Evolutionary conservation across 441 rosid genomes (phyloP).

Genomic region (Breynia disticha): DNA sequence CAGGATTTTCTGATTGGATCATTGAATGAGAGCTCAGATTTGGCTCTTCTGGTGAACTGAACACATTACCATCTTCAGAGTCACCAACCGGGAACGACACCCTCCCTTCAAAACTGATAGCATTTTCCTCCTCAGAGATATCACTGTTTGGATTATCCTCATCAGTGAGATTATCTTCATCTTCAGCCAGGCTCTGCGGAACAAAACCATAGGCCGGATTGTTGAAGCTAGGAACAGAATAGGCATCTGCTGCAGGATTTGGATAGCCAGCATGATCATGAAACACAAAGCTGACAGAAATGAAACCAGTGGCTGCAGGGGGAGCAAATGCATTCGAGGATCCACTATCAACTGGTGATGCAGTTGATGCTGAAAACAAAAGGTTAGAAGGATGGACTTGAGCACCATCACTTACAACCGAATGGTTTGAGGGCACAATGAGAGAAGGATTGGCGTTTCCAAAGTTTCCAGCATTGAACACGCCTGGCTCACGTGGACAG

Average conservation of each 20-base stretch:
- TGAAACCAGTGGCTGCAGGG: conserved; percentile 9
- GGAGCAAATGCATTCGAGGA: background rate
- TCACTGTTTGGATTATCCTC: conserved; percentile 6
- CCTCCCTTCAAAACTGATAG: conserved; percentile 12
- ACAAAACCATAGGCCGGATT: conserved; percentile 10
- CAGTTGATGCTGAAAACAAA: conserved; percentile 7
- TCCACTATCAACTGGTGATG: background rate
- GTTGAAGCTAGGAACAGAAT: conserved; percentile 13
- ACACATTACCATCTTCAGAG: conserved; percentile 1
- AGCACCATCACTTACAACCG: conserved; percentile 2
- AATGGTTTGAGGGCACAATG: conserved; percentile 9
- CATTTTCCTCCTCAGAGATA: conserved; percentile 9
- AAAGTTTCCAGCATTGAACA: conserved; percentile 11
- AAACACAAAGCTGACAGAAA: background rate
- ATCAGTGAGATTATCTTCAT: conserved; percentile 6
- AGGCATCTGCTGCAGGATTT: conserved; percentile 7
- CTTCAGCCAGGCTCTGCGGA: conserved; percentile 7
- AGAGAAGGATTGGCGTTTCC: conserved; percentile 12
- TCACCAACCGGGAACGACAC: conserved; percentile 11
- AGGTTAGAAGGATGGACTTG: conserved; percentile 8
- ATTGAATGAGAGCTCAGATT: conserved; percentile 1
- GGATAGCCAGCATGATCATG: conserved; percentile 15
- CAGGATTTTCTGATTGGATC: conserved; percentile 3
- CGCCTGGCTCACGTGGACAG: conserved; percentile 1
- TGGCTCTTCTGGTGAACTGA: conserved; percentile 8